These are phyloP conservation scores for Eucalyptus paniculata DNA, from an alignment of 345 rosid genomes.

Conservation along the genomic window DNA sequence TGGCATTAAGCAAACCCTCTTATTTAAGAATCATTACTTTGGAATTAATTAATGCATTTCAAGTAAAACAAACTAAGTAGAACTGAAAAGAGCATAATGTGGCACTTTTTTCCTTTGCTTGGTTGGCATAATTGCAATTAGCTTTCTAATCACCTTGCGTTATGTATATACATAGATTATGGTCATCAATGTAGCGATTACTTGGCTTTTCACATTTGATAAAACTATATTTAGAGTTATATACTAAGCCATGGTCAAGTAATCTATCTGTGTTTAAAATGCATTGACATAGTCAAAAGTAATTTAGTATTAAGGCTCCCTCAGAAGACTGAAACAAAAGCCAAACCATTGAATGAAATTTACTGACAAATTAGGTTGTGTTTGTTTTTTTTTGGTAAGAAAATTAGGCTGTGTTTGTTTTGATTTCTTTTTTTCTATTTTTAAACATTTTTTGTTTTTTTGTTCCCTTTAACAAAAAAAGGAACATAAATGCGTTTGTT, in stretches of 20 bases:
- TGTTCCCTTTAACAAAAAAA: too few species aligned
- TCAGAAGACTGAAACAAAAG: neutral
- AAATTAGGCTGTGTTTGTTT: too few species aligned
- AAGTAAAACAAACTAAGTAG: neutral
- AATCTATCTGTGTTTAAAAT: neutral
- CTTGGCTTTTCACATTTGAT: neutral
- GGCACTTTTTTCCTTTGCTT: neutral
- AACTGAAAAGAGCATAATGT: neutral
- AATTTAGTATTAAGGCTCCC: neutral
- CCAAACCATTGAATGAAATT: neutral
- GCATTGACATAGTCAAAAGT: neutral
- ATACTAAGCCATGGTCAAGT: neutral
- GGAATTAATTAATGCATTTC: neutral
- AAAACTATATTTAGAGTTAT: neutral
- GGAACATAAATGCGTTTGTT: too few species aligned
- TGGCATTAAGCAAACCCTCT: neutral
- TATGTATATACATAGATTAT: neutral
- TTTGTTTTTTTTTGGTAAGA: too few species aligned
- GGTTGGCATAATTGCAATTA: neutral
- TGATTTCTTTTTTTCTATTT: too few species aligned
- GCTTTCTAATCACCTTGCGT: neutral
- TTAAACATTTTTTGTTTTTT: too few species aligned
- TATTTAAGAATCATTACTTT: neutral
- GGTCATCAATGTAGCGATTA: neutral
- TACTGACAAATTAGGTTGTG: too few species aligned